These are phyloP conservation scores for Lachnellula arida DNA, from an alignment of 2,329 filamentous ascomycete genomes.

Conservation along the genomic window DNA sequence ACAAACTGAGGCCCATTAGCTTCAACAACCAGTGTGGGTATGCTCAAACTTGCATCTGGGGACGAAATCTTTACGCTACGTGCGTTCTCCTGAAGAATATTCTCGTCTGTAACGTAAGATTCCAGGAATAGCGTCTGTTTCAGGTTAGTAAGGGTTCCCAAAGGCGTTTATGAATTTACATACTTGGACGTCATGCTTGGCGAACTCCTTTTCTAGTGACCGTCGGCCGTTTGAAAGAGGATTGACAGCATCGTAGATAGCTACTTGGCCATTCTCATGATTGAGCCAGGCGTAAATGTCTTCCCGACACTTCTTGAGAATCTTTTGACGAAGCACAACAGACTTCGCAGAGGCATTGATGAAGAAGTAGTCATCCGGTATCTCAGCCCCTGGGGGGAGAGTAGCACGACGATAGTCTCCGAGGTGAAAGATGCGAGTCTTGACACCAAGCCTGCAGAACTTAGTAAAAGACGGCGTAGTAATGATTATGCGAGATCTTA, in stretches of 20 bases:
- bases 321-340: conserved; percentile 93
- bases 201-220: conserved; percentile 88
- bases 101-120: conserved; percentile 88
- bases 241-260: conserved; percentile 98
- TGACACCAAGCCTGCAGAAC: conserved; percentile 74
- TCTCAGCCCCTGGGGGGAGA: conserved; percentile 73
- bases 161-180: conserved; percentile 11
- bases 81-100: conserved; percentile 93
- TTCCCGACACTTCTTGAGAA: conserved; percentile 93
- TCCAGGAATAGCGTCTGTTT: conserved; percentile 88
- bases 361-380: conserved; percentile 97
- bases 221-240: conserved; percentile 77
- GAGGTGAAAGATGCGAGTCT: conserved; percentile 95
- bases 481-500: conserved; percentile 35
- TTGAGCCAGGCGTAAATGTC: conserved; percentile 97
- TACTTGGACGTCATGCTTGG: conserved; percentile 93
- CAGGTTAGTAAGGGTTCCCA: conserved; percentile 9
- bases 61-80: conserved; percentile 97
- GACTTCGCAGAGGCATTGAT: conserved; percentile 89
- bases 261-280: conserved; percentile 95
- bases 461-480: background rate
- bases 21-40: conserved; percentile 1
- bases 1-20: conserved; percentile 58
- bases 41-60: conserved; percentile 63
- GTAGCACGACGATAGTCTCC: conserved; percentile 94